These are phyloP conservation scores for Phytophthora fragariaefolia DNA, from an alignment of 352 stramenopile species.

Conservation along the genomic window DNA sequence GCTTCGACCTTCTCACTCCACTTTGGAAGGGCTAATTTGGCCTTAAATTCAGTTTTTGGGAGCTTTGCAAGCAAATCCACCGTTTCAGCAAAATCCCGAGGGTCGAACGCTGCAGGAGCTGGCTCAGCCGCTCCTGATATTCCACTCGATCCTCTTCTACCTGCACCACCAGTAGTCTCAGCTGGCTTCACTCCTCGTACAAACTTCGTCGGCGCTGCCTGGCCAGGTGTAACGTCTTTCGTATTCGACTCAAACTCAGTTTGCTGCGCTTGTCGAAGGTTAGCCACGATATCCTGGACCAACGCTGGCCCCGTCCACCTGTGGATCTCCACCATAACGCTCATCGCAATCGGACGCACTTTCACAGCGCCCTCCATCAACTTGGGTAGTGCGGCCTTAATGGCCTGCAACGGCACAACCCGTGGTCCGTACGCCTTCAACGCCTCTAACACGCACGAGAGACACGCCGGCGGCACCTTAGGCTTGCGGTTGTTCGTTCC, in stretches of 20 bases:
- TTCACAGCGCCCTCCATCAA: constrained; percentile 87
- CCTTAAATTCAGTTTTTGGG: constrained; percentile 79
- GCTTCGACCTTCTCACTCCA: constrained; percentile 90
- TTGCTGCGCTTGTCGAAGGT: constrained; percentile 82
- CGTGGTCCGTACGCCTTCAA: constrained; percentile 84
- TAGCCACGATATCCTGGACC: constrained; percentile 81
- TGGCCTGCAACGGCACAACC: constrained; percentile 65
- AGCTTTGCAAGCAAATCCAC: constrained; percentile 86
- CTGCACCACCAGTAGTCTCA: constrained; percentile 16
- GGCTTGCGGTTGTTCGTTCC: constrained; percentile 89
- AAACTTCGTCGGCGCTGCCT: constrained; percentile 74
- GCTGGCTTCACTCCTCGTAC: constrained; percentile 65
- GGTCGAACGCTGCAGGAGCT: constrained; percentile 58
- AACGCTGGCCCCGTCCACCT: constrained; percentile 79
- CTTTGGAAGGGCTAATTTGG: constrained; percentile 76
- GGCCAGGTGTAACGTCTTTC: constrained; percentile 73
- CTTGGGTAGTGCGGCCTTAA: constrained; percentile 74
- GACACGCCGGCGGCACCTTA: constrained; percentile 84
- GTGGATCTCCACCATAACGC: constrained; percentile 83
- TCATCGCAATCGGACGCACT: constrained; percentile 80
- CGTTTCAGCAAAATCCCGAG: constrained; percentile 86
- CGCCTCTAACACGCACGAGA: constrained; percentile 64
- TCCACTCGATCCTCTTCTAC: constrained; percentile 18
- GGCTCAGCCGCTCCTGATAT: constrained; percentile 11
- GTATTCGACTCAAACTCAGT: constrained; percentile 83